Percentiles rank a stretch among this genome's conserved stretches.
Conservation (phyloP, 345 rosid species). For the Lepidium didymum region DNA sequence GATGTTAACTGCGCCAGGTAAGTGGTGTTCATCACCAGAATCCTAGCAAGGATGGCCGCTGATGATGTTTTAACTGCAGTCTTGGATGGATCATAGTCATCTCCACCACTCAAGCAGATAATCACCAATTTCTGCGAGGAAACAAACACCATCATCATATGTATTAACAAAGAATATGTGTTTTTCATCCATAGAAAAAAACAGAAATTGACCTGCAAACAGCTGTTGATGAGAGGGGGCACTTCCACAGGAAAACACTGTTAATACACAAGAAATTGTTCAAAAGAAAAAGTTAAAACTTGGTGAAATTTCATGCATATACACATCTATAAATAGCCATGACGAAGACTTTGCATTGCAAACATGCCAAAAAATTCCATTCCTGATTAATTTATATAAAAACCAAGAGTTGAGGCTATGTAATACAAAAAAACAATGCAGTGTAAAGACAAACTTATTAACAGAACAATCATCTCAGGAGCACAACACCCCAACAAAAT, state of each 20-base stretch:
- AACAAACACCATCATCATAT: slow-evolving; percentile 10
- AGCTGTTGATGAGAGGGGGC: slow-evolving; percentile 72
- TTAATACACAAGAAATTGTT: slow-evolving; percentile 9
- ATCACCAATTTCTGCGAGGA: slow-evolving; percentile 65
- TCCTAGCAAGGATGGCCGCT: slow-evolving; percentile 82
- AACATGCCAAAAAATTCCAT: background rate
- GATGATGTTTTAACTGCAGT: slow-evolving; percentile 78
- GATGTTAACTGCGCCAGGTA: slow-evolving; percentile 84
- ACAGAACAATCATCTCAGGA: background rate
- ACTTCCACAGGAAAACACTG: slow-evolving; percentile 90
- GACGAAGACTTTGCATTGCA: background rate
- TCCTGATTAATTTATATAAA: background rate
- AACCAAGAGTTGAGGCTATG: background rate
- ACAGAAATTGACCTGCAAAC: slow-evolving; percentile 56
- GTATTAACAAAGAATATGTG: background rate
- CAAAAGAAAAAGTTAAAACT: slow-evolving; percentile 1
- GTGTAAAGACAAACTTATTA: background rate
- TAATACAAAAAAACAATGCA: background rate
- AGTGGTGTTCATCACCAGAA: slow-evolving; percentile 90
- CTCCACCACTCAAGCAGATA: slow-evolving; percentile 84
- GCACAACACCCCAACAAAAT: background rate
- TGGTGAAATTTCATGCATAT: background rate
- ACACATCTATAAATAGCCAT: background rate
- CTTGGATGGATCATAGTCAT: slow-evolving; percentile 75
- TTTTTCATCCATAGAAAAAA: slow-evolving; percentile 7